Evolutionary conservation across 768 basidiomycete genomes (phyloP).

Genomic region (Serendipita sp.): DNA sequence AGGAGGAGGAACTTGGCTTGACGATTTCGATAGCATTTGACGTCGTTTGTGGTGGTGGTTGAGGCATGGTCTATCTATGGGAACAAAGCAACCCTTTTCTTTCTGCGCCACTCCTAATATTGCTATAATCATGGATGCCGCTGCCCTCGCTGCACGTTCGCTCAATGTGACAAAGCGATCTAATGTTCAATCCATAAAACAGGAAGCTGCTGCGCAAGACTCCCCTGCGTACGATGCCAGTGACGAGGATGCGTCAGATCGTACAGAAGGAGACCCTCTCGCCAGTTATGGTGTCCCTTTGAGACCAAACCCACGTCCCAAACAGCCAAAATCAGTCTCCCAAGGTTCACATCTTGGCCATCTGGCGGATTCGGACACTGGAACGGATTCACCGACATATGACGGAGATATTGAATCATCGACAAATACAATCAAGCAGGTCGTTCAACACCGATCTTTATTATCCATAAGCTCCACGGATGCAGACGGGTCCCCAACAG

Average conservation of each 20-base stretch:
- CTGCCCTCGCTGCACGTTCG: background rate
- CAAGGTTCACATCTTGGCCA: background rate
- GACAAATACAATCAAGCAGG: conserved; percentile 24
- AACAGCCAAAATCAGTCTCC: background rate
- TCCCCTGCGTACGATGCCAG: conserved; percentile 1
- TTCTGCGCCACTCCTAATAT: background rate
- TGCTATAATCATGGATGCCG: background rate
- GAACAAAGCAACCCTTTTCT: background rate
- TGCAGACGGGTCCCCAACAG: conserved; percentile 12
- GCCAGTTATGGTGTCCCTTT: background rate
- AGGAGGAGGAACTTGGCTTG: background rate
- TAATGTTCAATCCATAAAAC: background rate
- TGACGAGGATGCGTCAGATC: conserved; percentile 5
- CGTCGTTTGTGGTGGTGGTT: background rate
- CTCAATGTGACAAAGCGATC: background rate
- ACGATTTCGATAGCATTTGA: conserved; percentile 1
- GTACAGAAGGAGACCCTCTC: background rate
- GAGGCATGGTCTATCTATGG: background rate
- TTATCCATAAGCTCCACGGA: conserved; percentile 13
- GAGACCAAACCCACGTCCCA: background rate
- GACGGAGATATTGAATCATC: conserved; percentile 79
- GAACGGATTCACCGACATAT: conserved; percentile 74
- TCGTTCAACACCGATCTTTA: background rate
- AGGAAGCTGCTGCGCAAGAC: background rate
- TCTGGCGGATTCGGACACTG: conserved; percentile 21